Percentiles rank a stretch among this genome's conserved stretches.
These are phyloP conservation scores for Trichoderma parareesei DNA, from an alignment of 495 filamentous ascomycete genomes.

Conservation along the genomic window DNA sequence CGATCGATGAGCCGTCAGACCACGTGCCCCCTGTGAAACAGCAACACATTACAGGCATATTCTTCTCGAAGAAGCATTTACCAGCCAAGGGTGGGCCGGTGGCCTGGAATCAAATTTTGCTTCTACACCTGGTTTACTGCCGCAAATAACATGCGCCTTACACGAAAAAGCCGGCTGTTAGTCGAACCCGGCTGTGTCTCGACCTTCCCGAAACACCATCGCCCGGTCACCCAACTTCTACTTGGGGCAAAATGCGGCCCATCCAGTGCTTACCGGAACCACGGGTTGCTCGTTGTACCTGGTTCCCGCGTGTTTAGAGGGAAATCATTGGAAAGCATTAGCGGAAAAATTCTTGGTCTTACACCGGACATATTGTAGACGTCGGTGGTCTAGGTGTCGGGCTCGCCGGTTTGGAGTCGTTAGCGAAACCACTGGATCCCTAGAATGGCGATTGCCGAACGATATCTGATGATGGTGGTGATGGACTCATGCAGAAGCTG, in stretches of 20 bases:
- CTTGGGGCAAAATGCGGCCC: neutral
- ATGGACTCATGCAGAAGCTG: neutral
- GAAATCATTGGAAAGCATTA: neutral
- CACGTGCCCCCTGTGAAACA: neutral
- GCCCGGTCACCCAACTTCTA: neutral
- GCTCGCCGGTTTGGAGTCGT: neutral
- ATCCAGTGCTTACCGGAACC: neutral
- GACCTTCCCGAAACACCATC: conserved; percentile 7
- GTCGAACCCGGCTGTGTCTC: neutral
- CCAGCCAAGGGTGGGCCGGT: neutral
- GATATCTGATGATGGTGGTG: neutral
- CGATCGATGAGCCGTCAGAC: neutral
- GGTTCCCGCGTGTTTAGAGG: neutral
- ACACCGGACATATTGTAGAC: neutral
- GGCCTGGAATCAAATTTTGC: neutral
- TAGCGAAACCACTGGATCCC: neutral
- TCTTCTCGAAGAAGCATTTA: neutral
- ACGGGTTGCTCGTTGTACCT: no score
- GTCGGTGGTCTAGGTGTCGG: neutral
- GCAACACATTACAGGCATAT: neutral
- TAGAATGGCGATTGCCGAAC: neutral
- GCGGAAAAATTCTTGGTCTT: conserved; percentile 6
- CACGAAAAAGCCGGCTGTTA: neutral
- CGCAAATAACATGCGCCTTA: neutral
- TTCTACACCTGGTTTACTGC: neutral